These are phyloP conservation scores for Apiotrichum gamsii DNA, from an alignment of 1,284 basidiomycete species.

Conservation along the genomic window DNA sequence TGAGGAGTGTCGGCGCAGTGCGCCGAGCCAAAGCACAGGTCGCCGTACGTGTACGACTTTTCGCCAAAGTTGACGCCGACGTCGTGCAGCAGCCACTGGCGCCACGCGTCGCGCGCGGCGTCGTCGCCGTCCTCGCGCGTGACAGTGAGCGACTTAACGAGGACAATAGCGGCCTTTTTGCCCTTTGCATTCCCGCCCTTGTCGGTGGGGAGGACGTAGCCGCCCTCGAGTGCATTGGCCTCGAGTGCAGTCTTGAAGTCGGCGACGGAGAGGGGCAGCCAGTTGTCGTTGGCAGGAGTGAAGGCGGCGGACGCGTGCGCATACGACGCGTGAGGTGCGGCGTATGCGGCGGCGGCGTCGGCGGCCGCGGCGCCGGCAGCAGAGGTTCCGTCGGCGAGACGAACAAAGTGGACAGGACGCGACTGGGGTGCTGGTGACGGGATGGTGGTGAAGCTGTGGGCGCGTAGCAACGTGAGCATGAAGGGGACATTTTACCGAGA, in stretches of 20 bases:
- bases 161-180: constrained; percentile 35
- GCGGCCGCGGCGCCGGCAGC: neutral
- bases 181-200: constrained; percentile 37
- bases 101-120: constrained; percentile 30
- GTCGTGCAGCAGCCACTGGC: constrained; percentile 36
- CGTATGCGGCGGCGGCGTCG: constrained; percentile 21
- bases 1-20: constrained; percentile 20
- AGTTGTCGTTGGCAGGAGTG: constrained; percentile 22
- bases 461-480: neutral
- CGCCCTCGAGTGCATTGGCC: constrained; percentile 37
- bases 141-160: constrained; percentile 46
- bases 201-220: constrained; percentile 30
- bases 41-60: constrained; percentile 35
- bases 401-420: constrained; percentile 35
- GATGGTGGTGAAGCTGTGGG: constrained; percentile 28
- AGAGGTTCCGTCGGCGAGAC: constrained; percentile 27
- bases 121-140: constrained; percentile 27
- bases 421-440: constrained; percentile 27
- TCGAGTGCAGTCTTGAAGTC: constrained; percentile 38
- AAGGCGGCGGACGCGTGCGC: constrained; percentile 11
- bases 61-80: constrained; percentile 33
- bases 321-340: constrained; percentile 14
- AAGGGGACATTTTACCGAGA: no score
- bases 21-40: constrained; percentile 34
- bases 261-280: constrained; percentile 28